phyloP scores from a whole-genome alignment of 2,329 filamentous ascomycete species.

The Ceratocystis smalleyi region DNA sequence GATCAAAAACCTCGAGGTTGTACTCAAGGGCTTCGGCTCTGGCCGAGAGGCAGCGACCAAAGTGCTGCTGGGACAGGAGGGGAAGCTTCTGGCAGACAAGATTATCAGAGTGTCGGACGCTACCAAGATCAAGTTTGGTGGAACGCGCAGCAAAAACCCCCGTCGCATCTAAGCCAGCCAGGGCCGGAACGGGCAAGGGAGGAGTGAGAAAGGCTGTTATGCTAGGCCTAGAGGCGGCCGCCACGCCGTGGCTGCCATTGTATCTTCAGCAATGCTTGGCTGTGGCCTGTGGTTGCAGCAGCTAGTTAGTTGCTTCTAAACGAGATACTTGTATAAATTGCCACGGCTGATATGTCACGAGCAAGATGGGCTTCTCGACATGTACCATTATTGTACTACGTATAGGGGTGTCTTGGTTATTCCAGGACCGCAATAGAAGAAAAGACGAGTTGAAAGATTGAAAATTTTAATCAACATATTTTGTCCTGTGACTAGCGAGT shows the following conservation, averaged over 20 bases:
- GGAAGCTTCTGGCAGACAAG: slow-evolving; percentile 55
- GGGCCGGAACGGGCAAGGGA: slow-evolving; percentile 8
- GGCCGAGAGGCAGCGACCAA: slow-evolving; percentile 84
- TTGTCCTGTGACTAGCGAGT: neutral
- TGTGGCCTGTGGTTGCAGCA: neutral
- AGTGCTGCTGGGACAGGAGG: slow-evolving; percentile 74
- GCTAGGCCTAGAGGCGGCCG: neutral
- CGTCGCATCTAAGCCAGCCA: slow-evolving; percentile 48
- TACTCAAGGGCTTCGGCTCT: slow-evolving; percentile 69
- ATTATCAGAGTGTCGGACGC: slow-evolving; percentile 70
- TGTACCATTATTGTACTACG: slow-evolving; percentile 24
- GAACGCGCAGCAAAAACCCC: slow-evolving; percentile 67
- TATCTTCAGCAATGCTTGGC: neutral
- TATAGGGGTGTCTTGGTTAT: neutral
- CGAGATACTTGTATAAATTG: neutral
- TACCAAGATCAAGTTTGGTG: slow-evolving; percentile 90
- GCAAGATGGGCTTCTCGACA: slow-evolving; percentile 2
- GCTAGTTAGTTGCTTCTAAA: too few species aligned
- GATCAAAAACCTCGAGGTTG: slow-evolving; percentile 63
- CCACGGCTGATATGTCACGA: neutral
- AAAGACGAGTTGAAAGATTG: neutral
- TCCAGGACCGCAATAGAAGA: neutral
- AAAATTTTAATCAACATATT: neutral
- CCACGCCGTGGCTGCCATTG: neutral
- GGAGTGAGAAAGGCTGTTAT: neutral